Base-by-base conservation (phyloP, 352 stramenopile genomes). In the Globisporangium alternatum region DNA sequence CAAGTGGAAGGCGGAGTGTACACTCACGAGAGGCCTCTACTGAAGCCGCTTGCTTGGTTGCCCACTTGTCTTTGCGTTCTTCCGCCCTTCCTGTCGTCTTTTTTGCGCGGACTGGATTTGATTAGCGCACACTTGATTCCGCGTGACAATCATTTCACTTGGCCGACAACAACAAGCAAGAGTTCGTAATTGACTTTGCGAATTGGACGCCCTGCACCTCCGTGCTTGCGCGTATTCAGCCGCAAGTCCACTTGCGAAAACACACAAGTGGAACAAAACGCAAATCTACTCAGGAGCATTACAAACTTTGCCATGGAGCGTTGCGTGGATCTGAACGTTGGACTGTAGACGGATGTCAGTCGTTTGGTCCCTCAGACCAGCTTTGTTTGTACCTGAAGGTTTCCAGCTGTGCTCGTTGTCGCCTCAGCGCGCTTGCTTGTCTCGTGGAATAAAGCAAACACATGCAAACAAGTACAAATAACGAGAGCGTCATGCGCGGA, bases 41-140 rank as follows among this genome's bases (percentile, higher is more conserved):
- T 30, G 43, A 6, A 12, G 47, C 22, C 5, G 22, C 47, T 41
- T 41, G 35, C 15, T 22, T 21, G n/a, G n/a, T 28, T 19, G 45
- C n/a, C 8, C 4, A 53, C 5, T 53, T 53, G 21, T 31, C 13
- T 48, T 25, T 28, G 44, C 45, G 45, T 33, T 53, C 47, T 53
- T 53, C 47, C 47, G 12, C 47, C 47, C 47, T 53, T n/a, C n/a
- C n/a, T n/a, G n/a, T n/a, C n/a, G 21, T 33, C 2, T 5, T 41
- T 41, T 41, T 3, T n/a, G n/a, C 19, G 22, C 21, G 9, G 12
- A 33, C 10, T 8, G 10, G 8, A 19, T 41, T 10, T 6, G 47
- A 53, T 53, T 53, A 53, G 47, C 47, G 25, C 47, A 33, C 47
- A 21, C 47, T 28, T n/a, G 47, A 33, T 33, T 53, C 47, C 22